Evolutionary conservation across 768 basidiomycete species (phyloP), one percentile per base, ranked within the genome.

Genomic region (Neoboletus brunneissimus): DNA sequence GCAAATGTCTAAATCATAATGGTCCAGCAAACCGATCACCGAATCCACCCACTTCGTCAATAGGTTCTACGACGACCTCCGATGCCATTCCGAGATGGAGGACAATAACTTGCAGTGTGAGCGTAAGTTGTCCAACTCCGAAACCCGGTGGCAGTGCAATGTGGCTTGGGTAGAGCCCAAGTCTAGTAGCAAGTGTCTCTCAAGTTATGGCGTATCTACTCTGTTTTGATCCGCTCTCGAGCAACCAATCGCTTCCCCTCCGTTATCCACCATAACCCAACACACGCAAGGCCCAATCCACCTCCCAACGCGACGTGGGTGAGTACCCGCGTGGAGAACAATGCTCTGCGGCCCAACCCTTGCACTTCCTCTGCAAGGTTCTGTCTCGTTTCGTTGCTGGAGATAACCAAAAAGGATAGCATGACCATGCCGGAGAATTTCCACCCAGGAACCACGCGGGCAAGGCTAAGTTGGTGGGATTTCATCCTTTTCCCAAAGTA

Each of bases 401-500:
- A 64, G 40, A 74, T 62, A 31, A n/a, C 48, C 29, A 58, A 48
- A 50, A 61, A 64, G 8, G 71, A 72, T 8, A 73, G 32, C 23
- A 40, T 40, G 18, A 66, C 64, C 49, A 59, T 57, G 41, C 53
- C 48, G 34, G 56, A 49, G 31, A 74, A 72, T 40, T 55, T 65
- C 71, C 71, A 67, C 3, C 60, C 54, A 1, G 73, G 73, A 32
- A 64, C 31, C 15, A 64, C 35, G 46, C 54, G 56, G 16, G 48
- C 29, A 44, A 63, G 37, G 23, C 10, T 45, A 47, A 72, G 48
- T 31, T 38, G 57, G 48, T 64, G 51, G 23, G 48, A 55, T 29
- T 54, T 53, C 45, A 31, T 42, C 48, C 61, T 55, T 47, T 60
- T 58, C 22, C 51, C 57, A 72, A 85, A 89, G 67, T 78, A 91